These are phyloP conservation scores for Zoysia japonica DNA, from an alignment of 176 grass and related monocot species.

Conservation along the genomic window DNA sequence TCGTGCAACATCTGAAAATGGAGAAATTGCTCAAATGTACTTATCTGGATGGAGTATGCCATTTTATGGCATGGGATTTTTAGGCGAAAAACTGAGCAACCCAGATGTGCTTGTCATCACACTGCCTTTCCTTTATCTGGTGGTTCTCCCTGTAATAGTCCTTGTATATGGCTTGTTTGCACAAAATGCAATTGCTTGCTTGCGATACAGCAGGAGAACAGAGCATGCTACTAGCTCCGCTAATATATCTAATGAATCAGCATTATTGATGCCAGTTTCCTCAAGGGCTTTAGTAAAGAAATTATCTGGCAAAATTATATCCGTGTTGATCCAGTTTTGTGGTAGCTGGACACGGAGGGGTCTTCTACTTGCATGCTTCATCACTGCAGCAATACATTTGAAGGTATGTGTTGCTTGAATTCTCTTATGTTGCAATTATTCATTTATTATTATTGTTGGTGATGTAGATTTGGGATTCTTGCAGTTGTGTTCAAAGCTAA, in stretches of 20 bases:
- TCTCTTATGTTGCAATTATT: not conserved
- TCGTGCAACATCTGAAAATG: conserved; percentile 64
- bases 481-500: conserved; percentile 68
- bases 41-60: conserved; percentile 74
- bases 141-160: conserved; percentile 55
- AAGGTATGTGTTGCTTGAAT: conserved; percentile 37
- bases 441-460: not conserved
- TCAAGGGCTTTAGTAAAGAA: conserved; percentile 20
- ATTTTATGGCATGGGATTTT: conserved; percentile 21
- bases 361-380: conserved; percentile 52
- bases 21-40: conserved; percentile 69
- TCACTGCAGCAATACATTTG: conserved; percentile 54
- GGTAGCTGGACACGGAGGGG: conserved; percentile 44
- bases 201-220: conserved; percentile 30
- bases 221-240: not conserved
- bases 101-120: conserved; percentile 79
- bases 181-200: conserved; percentile 48
- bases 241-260: not conserved
- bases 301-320: conserved; percentile 10
- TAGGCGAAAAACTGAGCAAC: conserved; percentile 43
- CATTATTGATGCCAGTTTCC: conserved; percentile 20
- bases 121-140: conserved; percentile 85
- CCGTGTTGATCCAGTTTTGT: conserved; percentile 36
- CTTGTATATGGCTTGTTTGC: conserved; percentile 68
- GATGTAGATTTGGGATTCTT: conserved; percentile 17